phyloP scores from a whole-genome alignment of 1,284 basidiomycete species.

The Sanghuangporus baumii region DNA sequence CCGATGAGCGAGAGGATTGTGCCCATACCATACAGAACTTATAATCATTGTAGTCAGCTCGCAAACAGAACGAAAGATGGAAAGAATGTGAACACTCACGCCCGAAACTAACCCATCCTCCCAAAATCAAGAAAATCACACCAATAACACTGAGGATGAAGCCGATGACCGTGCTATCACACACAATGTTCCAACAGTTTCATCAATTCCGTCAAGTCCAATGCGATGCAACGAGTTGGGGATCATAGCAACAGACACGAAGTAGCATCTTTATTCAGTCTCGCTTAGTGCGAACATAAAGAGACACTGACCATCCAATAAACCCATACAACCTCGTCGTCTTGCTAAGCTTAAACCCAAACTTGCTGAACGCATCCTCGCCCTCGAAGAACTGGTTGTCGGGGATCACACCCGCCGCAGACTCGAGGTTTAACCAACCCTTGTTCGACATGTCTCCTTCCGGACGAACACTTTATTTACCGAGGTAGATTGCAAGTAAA shows the following conservation, averaged over 20 bases:
- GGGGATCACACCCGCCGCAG: slow-evolving; percentile 92
- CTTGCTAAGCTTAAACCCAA: slow-evolving; percentile 58
- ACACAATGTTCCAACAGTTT: background rate
- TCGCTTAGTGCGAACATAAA: background rate
- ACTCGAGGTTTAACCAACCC: slow-evolving; percentile 86
- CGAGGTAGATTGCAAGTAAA: background rate
- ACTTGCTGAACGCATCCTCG: slow-evolving; percentile 76
- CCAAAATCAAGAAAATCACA: slow-evolving; percentile 72
- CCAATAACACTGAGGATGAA: slow-evolving; percentile 81
- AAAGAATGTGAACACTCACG: slow-evolving; percentile 40
- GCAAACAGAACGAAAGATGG: background rate
- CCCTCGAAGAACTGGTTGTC: slow-evolving; percentile 95
- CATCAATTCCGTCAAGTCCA: background rate
- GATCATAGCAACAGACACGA: slow-evolving; percentile 49
- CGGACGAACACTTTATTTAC: background rate
- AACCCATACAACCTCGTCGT: slow-evolving; percentile 84
- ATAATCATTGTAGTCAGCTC: background rate
- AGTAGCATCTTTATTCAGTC: slow-evolving; percentile 77
- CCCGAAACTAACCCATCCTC: slow-evolving; percentile 69
- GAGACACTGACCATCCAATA: slow-evolving; percentile 59
- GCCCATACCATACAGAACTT: slow-evolving; percentile 81
- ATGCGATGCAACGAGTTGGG: background rate
- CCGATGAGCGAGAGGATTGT: slow-evolving; percentile 80
- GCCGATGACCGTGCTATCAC: slow-evolving; percentile 57
- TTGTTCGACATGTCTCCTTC: slow-evolving; percentile 64